A percentile compares a stretch with the other conserved stretches of the same genome.
Evolutionary conservation across 345 rosid species (phyloP).

Genomic region (Populus deltoides): DNA sequence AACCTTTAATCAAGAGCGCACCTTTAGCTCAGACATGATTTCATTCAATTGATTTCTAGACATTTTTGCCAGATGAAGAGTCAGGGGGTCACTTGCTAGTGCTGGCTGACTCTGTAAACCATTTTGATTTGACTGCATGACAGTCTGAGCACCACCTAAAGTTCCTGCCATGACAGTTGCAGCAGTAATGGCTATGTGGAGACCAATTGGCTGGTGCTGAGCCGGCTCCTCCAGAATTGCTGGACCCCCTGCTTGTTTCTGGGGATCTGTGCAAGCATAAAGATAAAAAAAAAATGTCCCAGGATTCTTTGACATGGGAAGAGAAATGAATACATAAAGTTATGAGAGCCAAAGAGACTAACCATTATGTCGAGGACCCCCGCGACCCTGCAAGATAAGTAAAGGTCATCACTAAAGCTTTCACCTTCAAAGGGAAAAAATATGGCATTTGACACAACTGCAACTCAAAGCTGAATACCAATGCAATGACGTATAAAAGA

Average conservation of each 20-base stretch:
- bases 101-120: constrained; percentile 44
- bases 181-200: constrained; percentile 72
- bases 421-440: constrained; percentile 1
- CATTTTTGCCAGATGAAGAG: constrained; percentile 87
- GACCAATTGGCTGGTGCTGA: constrained; percentile 78
- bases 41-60: constrained; percentile 83
- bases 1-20: constrained; percentile 21
- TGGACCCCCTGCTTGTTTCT: constrained; percentile 59
- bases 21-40: constrained; percentile 76
- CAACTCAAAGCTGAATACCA: neutral
- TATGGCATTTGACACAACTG: neutral
- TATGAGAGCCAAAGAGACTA: constrained; percentile 26
- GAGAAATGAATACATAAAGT: neutral
- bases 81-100: constrained; percentile 71
- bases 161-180: constrained; percentile 75
- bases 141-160: constrained; percentile 67
- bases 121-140: constrained; percentile 50
- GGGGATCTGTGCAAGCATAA: constrained; percentile 43
- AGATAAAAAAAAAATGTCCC: neutral
- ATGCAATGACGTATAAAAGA: neutral
- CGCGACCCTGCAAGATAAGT: constrained; percentile 70
- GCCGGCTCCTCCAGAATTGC: constrained; percentile 43
- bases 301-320: neutral
- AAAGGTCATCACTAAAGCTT: constrained; percentile 10
- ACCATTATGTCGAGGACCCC: constrained; percentile 77